These are phyloP conservation scores for Trapa bicornis DNA, from an alignment of 345 rosid genomes.

Conservation along the genomic window DNA sequence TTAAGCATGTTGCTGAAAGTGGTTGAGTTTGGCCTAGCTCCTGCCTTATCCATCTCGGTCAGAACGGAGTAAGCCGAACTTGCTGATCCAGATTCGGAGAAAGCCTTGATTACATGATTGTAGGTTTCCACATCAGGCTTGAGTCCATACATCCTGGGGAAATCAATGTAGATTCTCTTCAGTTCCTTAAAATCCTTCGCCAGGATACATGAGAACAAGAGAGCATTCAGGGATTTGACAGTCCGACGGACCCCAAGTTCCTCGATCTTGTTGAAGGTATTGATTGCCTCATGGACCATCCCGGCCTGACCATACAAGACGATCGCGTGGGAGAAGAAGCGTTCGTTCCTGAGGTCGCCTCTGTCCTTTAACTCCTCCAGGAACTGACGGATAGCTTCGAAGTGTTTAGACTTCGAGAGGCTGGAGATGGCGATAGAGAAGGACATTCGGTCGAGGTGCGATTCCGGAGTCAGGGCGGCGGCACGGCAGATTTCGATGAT, in stretches of 20 bases:
- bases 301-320: slow-evolving; percentile 69
- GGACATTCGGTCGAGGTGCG: slow-evolving; percentile 46
- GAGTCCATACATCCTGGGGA: slow-evolving; percentile 38
- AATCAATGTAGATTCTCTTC: slow-evolving; percentile 49
- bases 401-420: slow-evolving; percentile 39
- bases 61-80: slow-evolving; percentile 52
- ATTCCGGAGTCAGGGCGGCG: slow-evolving; percentile 53
- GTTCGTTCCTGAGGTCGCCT: slow-evolving; percentile 50
- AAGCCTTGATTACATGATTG: slow-evolving; percentile 50
- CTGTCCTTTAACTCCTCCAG: slow-evolving; percentile 51
- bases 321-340: slow-evolving; percentile 49
- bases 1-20: slow-evolving; percentile 42
- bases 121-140: slow-evolving; percentile 53
- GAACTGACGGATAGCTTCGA: slow-evolving; percentile 29
- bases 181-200: slow-evolving; percentile 50
- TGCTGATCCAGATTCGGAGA: slow-evolving; percentile 50
- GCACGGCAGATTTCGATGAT: slow-evolving; percentile 77
- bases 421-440: slow-evolving; percentile 59
- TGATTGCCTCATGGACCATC: slow-evolving; percentile 54
- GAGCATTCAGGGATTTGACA: slow-evolving; percentile 48
- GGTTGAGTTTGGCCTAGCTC: slow-evolving; percentile 32
- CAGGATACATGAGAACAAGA: slow-evolving; percentile 49
- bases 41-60: slow-evolving; percentile 66
- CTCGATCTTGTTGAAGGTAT: slow-evolving; percentile 44
- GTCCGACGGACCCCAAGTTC: slow-evolving; percentile 27